phyloP scores from a whole-genome alignment of 345 rosid species.

The Salix suchowensis region DNA sequence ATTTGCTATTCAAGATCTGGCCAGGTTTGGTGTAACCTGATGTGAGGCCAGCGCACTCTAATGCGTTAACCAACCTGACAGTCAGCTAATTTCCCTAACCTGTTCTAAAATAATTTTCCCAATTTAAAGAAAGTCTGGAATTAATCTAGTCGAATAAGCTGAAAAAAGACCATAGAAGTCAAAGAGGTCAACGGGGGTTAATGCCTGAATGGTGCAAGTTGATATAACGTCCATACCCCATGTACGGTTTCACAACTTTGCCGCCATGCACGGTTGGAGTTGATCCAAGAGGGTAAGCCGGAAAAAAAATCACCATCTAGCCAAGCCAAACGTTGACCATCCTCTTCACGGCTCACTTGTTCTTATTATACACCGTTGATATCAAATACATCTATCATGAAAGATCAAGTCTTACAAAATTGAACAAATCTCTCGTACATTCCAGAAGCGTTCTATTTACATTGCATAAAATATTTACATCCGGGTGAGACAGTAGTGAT shows the following conservation, averaged over 20 bases:
- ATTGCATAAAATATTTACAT: neutral
- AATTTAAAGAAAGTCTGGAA: neutral
- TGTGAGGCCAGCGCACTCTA: neutral
- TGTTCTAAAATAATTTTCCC: neutral
- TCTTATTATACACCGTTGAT: neutral
- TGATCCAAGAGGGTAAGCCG: neutral
- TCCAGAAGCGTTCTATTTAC: slow-evolving; percentile 1
- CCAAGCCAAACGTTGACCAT: neutral
- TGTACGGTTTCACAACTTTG: too few species aligned
- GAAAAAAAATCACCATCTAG: neutral
- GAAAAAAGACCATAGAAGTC: neutral
- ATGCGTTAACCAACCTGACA: neutral
- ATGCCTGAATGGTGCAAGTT: neutral
- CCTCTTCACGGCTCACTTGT: neutral
- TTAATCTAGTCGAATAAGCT: neutral
- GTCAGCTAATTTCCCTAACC: neutral
- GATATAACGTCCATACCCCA: too few species aligned
- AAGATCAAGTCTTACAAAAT: neutral
- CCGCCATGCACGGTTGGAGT: too few species aligned
- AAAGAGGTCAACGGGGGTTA: neutral
- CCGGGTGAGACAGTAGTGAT: neutral
- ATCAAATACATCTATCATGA: neutral
- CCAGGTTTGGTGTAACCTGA: neutral
- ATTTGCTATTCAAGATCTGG: neutral
- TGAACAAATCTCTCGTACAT: neutral